Base-by-base conservation (phyloP, 2,329 filamentous ascomycete genomes). In the Salinomyces thailandicus region DNA sequence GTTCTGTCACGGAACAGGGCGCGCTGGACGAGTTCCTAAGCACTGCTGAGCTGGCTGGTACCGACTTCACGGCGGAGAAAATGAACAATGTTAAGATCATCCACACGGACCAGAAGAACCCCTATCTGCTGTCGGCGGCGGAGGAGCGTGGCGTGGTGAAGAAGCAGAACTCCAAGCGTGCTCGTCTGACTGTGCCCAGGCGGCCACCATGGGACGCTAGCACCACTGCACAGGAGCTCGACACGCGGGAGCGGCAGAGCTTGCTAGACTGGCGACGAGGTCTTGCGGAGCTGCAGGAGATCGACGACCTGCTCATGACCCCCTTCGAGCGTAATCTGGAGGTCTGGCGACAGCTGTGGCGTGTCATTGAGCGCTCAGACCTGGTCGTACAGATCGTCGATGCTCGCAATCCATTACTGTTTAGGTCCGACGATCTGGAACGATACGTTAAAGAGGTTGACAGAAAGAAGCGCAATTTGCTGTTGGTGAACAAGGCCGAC, bases 11-110 rank as follows among this genome's bases (percentile, higher is more conserved):
- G 4, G 85, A 98, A 68, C 91, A 98, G 64, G 87, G 81, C 49
- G 87, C 87, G 30, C 77, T 98, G 44, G 91, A 98, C 61, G 91
- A 98, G 62, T 98, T 98, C 62, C 69, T 98, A 46, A 84, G 82
- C 39, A 98, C 91, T 2, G 93, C 91, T 45, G 87, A 96, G 65
- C 69, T 98, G 50, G 91, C 91, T n/a, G 89, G 86, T 47, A 98
- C 91, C 48, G 91, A 98, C 60, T 98, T 98, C 62, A 96, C 89
- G 1, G 93, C 91, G 18, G 87, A 96, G 69, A 96, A 96, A 73
- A 83, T 93, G 76, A 96, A 89, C 66, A 96, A 93, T 57, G 83
- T 96, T 63, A 95, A 95, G 69, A 95, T 98, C 58, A 95, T 98
- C 50, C 91, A 98, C 60, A 81, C 80, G 48, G 86, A 95, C 60